Evolutionary conservation across 768 basidiomycete genomes (phyloP).

Genomic region (Favolaschia claudopus): DNA sequence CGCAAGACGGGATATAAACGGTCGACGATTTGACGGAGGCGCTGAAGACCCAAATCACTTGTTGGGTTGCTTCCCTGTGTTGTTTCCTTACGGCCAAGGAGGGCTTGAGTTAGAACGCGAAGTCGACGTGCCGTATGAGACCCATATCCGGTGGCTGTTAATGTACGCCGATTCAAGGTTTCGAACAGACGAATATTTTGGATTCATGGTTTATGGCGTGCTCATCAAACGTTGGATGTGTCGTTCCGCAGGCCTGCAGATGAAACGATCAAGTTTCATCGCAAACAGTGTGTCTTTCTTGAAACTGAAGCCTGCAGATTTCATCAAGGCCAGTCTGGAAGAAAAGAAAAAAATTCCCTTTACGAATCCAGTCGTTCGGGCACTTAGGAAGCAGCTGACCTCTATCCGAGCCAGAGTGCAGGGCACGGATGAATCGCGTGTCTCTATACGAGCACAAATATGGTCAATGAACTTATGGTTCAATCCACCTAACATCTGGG

Average conservation of each 20-base stretch:
- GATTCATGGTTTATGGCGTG: constrained; percentile 40
- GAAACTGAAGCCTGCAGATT: constrained; percentile 35
- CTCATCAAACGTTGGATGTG: constrained; percentile 37
- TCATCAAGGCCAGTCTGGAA: constrained; percentile 43
- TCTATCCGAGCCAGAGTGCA: constrained; percentile 31
- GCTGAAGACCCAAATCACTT: constrained; percentile 36
- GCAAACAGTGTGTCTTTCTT: constrained; percentile 27
- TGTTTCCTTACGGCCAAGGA: constrained; percentile 46
- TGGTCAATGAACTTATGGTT: constrained; percentile 41
- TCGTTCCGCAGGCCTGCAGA: constrained; percentile 39
- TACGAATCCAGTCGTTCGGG: constrained; percentile 34
- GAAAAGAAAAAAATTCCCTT: constrained; percentile 32
- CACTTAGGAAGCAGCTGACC: constrained; percentile 34
- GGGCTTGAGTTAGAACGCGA: constrained; percentile 37
- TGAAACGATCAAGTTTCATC: constrained; percentile 33
- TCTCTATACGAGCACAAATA: constrained; percentile 37
- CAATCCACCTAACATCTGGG: constrained; percentile 47
- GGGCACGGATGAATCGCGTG: constrained; percentile 43
- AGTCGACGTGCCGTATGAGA: constrained; percentile 33
- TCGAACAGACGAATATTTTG: constrained; percentile 33
- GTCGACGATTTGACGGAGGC: constrained; percentile 30
- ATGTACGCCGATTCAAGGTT: constrained; percentile 39
- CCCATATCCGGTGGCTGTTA: constrained; percentile 39
- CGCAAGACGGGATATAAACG: constrained; percentile 8
- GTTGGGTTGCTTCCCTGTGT: constrained; percentile 37